Conservation (phyloP, 495 filamentous ascomycete species). For the Penicillium flavigenum region DNA sequence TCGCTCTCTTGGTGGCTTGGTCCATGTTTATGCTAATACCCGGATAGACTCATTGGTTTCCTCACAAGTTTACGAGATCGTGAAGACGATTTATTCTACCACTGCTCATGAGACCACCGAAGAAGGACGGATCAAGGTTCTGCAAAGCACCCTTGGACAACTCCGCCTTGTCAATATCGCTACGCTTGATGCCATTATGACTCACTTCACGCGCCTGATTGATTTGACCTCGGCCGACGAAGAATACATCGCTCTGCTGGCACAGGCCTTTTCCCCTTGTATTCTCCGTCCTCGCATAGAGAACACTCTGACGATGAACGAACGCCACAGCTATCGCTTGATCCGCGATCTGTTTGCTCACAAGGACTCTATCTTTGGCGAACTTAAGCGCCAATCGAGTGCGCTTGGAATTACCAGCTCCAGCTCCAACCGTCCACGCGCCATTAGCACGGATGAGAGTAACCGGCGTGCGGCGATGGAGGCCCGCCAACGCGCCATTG, state of each 20-base stretch:
- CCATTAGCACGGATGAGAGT: constrained; percentile 93
- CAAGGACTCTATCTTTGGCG: constrained; percentile 92
- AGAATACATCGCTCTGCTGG: constrained; percentile 72
- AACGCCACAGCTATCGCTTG: constrained; percentile 88
- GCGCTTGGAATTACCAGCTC: constrained; percentile 45
- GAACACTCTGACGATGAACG: constrained; percentile 88
- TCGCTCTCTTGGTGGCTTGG: constrained; percentile 12
- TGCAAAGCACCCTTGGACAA: constrained; percentile 94
- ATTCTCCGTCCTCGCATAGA: constrained; percentile 84
- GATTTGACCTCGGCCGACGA: constrained; percentile 96
- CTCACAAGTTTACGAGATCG: constrained; percentile 97
- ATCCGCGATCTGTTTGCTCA: constrained; percentile 90
- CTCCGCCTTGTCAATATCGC: constrained; percentile 96
- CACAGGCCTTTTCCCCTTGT: constrained; percentile 77
- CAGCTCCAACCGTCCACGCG: constrained; percentile 61
- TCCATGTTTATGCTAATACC: constrained; percentile 7
- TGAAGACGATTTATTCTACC: constrained; percentile 87
- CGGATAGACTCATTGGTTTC: constrained; percentile 87
- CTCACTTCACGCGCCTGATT: constrained; percentile 95
- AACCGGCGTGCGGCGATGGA: constrained; percentile 93
- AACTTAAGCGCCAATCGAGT: constrained; percentile 87
- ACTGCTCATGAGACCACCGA: constrained; percentile 69
- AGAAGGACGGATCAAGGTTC: constrained; percentile 81
- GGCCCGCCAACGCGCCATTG: constrained; percentile 80
- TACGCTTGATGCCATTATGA: constrained; percentile 95